phyloP scores from a whole-genome alignment of 305 asterid species.

The Fraxinus paxiana region DNA sequence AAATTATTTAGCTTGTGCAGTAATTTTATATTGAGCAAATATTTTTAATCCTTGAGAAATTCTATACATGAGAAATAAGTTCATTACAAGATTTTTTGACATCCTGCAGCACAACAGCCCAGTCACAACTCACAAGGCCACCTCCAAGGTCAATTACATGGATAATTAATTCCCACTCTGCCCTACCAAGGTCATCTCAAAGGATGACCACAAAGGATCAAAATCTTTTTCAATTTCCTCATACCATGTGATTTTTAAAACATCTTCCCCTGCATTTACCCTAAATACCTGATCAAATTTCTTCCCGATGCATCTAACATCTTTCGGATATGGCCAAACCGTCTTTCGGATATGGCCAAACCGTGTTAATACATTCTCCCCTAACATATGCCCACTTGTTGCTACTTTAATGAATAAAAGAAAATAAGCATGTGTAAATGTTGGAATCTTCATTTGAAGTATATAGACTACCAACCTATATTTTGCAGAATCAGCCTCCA shows the following conservation, averaged over 20 bases:
- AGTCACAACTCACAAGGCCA: neutral
- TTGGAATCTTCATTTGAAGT: slow-evolving; percentile 5
- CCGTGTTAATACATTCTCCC: neutral
- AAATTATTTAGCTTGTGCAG: neutral
- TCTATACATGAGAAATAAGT: neutral
- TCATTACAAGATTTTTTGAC: neutral
- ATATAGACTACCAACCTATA: slow-evolving; percentile 56
- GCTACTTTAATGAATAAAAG: neutral
- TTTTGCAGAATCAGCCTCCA: slow-evolving; percentile 96
- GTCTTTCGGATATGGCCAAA: neutral
- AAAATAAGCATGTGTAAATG: neutral
- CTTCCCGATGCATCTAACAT: neutral
- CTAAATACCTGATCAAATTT: neutral
- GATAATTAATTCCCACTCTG: neutral
- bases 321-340: neutral
- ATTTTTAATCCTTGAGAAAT: neutral
- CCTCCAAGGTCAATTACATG: neutral
- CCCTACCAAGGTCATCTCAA: neutral
- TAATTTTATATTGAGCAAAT: neutral
- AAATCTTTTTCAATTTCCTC: neutral
- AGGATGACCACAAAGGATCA: neutral
- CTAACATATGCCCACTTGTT: neutral
- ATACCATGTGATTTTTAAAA: neutral
- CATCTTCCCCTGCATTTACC: neutral
- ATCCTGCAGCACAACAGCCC: neutral